A percentile compares a stretch with the other conserved stretches of the same genome.
Conservation (phyloP, 768 basidiomycete genomes). For the Rubroboletus pulcherrimus region DNA sequence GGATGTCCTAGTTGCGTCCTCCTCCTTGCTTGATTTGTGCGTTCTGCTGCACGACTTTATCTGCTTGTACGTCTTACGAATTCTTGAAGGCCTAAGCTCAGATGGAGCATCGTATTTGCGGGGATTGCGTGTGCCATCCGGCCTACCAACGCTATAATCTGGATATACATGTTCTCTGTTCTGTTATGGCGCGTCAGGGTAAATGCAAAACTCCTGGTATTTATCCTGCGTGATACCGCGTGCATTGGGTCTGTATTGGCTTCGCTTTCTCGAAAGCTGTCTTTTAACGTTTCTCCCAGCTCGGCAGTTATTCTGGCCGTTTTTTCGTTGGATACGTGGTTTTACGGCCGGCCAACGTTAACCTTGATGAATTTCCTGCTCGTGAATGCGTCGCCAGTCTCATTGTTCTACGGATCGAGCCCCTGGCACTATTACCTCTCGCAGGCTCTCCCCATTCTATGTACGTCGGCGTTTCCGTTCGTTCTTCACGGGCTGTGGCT, state of each 20-base stretch:
- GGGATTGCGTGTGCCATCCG: slow-evolving; percentile 78
- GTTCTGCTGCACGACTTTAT: background rate
- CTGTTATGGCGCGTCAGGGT: slow-evolving; percentile 53
- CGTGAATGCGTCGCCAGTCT: slow-evolving; percentile 80
- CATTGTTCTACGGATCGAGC: slow-evolving; percentile 87
- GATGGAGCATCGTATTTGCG: slow-evolving; percentile 51
- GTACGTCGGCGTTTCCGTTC: slow-evolving; percentile 71
- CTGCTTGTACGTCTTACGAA: slow-evolving; percentile 24
- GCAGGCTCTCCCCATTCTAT: slow-evolving; percentile 82
- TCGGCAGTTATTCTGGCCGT: slow-evolving; percentile 22
- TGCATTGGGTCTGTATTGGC: slow-evolving; percentile 43
- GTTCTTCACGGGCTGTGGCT: slow-evolving; percentile 57
- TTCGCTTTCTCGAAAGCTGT: background rate
- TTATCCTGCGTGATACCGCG: slow-evolving; percentile 38
- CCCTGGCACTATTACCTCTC: slow-evolving; percentile 87
- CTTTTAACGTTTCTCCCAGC: slow-evolving; percentile 17
- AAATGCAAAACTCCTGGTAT: slow-evolving; percentile 29
- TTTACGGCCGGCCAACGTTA: slow-evolving; percentile 63
- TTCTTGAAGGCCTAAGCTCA: slow-evolving; percentile 32
- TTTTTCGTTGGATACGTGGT: slow-evolving; percentile 61
- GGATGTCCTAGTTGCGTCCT: slow-evolving; percentile 39
- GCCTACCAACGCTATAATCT: slow-evolving; percentile 87
- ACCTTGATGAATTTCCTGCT: slow-evolving; percentile 80
- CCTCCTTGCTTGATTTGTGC: slow-evolving; percentile 17
- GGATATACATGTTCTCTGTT: slow-evolving; percentile 64